Percentiles rank a stretch among this genome's conserved stretches.
phyloP scores from a whole-genome alignment of 768 basidiomycete species.

The Trametes cubensis region DNA sequence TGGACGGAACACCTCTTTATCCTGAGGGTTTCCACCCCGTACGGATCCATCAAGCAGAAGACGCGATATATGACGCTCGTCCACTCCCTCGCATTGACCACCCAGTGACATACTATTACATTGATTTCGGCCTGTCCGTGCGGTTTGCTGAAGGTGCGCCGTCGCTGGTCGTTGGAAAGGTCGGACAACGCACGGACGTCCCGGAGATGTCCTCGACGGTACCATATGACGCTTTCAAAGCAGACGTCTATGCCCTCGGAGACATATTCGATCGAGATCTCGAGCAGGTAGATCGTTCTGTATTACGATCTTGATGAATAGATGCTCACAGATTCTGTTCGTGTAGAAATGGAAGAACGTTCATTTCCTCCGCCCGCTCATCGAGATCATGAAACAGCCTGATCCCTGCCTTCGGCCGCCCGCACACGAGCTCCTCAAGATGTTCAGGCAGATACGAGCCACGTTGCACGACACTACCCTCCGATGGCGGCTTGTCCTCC shows the following conservation, averaged over 20 bases:
- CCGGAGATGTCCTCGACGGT: constrained; percentile 29
- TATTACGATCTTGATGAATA: background rate
- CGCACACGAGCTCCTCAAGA: constrained; percentile 7
- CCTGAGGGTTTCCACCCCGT: constrained; percentile 30
- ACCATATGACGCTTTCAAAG: constrained; percentile 36
- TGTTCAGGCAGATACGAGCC: constrained; percentile 10
- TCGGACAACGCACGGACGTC: constrained; percentile 21
- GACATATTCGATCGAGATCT: constrained; percentile 29
- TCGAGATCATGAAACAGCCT: constrained; percentile 11
- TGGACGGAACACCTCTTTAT: constrained; percentile 25
- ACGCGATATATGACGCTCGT: constrained; percentile 34
- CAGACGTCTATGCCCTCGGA: constrained; percentile 35
- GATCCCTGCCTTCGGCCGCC: constrained; percentile 18
- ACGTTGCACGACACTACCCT: background rate
- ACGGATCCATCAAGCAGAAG: constrained; percentile 34
- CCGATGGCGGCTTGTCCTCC: background rate
- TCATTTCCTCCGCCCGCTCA: constrained; percentile 19
- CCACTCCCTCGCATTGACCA: constrained; percentile 38
- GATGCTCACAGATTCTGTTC: background rate
- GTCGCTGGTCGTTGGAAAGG: constrained; percentile 16
- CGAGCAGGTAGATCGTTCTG: constrained; percentile 13
- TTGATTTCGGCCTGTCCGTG: constrained; percentile 28
- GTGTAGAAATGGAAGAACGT: constrained; percentile 7
- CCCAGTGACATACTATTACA: constrained; percentile 37
- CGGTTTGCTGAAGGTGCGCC: constrained; percentile 10